Evolutionary conservation across 73 alveolate genomes (phyloP), one percentile per base, ranked within the genome.

Genomic region (Breviolum minutum): DNA sequence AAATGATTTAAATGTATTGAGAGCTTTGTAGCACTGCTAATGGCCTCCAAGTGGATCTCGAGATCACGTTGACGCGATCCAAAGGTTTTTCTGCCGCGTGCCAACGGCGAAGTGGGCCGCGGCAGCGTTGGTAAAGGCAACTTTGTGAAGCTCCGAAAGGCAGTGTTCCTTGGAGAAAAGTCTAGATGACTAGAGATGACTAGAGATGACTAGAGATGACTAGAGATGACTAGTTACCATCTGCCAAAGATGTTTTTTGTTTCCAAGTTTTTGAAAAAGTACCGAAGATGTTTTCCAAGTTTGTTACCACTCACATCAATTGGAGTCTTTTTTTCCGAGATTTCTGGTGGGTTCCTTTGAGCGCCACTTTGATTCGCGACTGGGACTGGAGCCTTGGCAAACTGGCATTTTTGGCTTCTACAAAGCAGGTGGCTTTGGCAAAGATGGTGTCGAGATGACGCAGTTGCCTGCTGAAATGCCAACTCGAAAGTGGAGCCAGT

Each of bases 361-460:
- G 22, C 97, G 97, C 88, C 66, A 76, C 97, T 90, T 63, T 24
- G 97, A 90, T 60, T 90, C 97, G 22, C 20, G n/a, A 9, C 76
- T 90, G 74, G 97, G 97, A 61, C 32, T 90, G 88, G 88, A 90
- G 60, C 97, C 97, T 6, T 90, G 97, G 97, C 97, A 90, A n/a
- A 63, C 97, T 27, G 97, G 97, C 63, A 76, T 90, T 76, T 90
- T 90, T 63, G 95, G 95, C 70, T 87, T 87, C 95, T 87, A 87
- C 95, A 19, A 30, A 27, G 60, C 63, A 64, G 95, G 95, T 80
- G 6, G 48, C 30, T 61, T 10, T 22, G 32, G 12, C 63, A 61
- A 27, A 24, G 62, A 76, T 8, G 63, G 63, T 9, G 60, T 14
- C 40, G 54, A 40, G 77, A 68, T 68, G 77, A 40, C 0, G 54